Conservation (phyloP, 2,329 filamentous ascomycete species). For the Akanthomyces lecanii region DNA sequence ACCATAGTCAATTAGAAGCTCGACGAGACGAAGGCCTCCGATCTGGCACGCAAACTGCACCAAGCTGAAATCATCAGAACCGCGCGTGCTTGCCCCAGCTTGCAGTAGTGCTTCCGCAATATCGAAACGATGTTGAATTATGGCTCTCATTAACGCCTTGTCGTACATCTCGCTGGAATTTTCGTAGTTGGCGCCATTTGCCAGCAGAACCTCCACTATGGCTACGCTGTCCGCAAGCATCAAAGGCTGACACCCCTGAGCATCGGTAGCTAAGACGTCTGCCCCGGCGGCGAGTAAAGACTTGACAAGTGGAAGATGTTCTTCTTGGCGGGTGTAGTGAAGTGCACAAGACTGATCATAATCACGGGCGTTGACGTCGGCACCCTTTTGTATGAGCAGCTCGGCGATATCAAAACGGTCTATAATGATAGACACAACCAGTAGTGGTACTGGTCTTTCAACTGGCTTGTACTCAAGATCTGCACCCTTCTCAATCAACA, state of each 20-base stretch:
- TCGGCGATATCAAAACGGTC: not conserved
- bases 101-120: too few relatives aligned
- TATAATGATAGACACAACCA: not conserved
- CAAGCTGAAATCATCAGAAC: too few relatives aligned
- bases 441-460: not conserved
- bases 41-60: not conserved
- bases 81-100: too few relatives aligned
- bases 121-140: too few relatives aligned
- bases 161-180: too few relatives aligned
- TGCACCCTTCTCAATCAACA: not conserved
- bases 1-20: not conserved
- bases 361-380: constrained; percentile 1
- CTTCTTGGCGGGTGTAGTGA: not conserved
- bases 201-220: too few relatives aligned
- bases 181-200: too few relatives aligned
- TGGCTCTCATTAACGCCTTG: too few relatives aligned
- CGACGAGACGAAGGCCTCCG: not conserved
- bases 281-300: not conserved
- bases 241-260: not conserved
- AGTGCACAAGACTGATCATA: not conserved
- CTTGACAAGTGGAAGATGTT: not conserved
- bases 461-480: not conserved
- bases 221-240: too few relatives aligned
- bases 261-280: not conserved
- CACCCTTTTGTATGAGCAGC: not conserved